Base-by-base conservation (phyloP, 148 eudicot species). In the Persicaria tinctoria region DNA sequence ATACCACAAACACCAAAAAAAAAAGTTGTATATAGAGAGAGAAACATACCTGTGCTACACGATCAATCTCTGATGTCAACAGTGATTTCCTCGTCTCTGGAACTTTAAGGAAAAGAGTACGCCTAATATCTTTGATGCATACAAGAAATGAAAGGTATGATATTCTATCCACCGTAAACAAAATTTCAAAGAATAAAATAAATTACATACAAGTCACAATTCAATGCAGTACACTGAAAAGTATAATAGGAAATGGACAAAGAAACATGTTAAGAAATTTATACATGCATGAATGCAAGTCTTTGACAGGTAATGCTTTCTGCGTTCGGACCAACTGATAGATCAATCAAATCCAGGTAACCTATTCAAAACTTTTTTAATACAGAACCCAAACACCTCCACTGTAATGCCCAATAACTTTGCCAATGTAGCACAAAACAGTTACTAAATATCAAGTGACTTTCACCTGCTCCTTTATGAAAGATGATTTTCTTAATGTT, bases 51-150 rank as follows among this genome's bases (percentile, higher is more conserved):
- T 85, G 87, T 23, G 87, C 85, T 51, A 96, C 94, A 38, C 99
- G 97, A 53, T 96, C 93, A 74, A 96, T 84, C 86, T 92, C 99
- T 53, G 84, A 83, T 76, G 79, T 73, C 66, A 96, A 83, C 71
- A 96, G 77, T 51, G 75, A 75, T 81, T 87, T 92, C 75, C 96
- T 87, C 72, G 91, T 81, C 79, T 96, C 97, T 8, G 92, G 97
- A 63, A 96, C 97, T 85, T 88, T 92, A 55, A 79, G 82, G 81
- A 89, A 89, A 75, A 92, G 94, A 78, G 85, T 75, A 82, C 84
- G 87, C 87, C 91, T 89, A 81, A 96, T 86, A 76, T 96, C 99
- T 95, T 80, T 54, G 79, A 73, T 73, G 82, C 79, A 87, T 49
- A 84, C 82, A 49, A 76, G 63, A 6, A 48, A 59, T 64, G 80